Evolutionary conservation across 2,329 filamentous ascomycete species (phyloP).

Genomic region (Cordyceps sp.): DNA sequence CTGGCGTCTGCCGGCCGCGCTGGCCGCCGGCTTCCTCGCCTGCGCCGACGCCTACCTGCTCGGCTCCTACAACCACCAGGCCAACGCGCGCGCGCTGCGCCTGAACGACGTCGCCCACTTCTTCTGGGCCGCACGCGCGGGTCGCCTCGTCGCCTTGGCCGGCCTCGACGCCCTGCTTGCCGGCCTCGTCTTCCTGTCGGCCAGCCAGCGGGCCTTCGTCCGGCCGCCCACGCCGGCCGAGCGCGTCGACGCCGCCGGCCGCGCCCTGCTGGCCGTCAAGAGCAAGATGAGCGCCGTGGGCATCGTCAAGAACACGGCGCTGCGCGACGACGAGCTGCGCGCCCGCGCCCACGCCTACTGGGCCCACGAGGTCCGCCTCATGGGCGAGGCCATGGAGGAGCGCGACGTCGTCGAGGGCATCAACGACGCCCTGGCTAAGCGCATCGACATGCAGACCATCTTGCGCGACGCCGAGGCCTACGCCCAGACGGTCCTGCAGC

Average conservation of each 20-base stretch:
- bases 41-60: slow-evolving; percentile 50
- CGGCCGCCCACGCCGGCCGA: slow-evolving; percentile 43
- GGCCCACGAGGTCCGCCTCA: slow-evolving; percentile 57
- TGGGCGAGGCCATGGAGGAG: slow-evolving; percentile 64
- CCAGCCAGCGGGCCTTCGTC: slow-evolving; percentile 65
- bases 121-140: slow-evolving; percentile 50
- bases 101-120: slow-evolving; percentile 51
- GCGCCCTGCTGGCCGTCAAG: slow-evolving; percentile 39
- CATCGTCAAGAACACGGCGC: slow-evolving; percentile 64
- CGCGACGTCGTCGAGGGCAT: slow-evolving; percentile 57
- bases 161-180: slow-evolving; percentile 47
- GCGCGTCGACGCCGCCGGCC: slow-evolving; percentile 44
- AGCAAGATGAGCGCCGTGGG: slow-evolving; percentile 56
- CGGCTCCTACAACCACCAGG: slow-evolving; percentile 45
- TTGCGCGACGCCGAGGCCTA: slow-evolving; percentile 48
- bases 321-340: slow-evolving; percentile 57
- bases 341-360: slow-evolving; percentile 57
- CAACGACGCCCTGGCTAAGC: slow-evolving; percentile 46
- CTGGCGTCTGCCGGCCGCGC: slow-evolving; percentile 57
- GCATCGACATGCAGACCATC: slow-evolving; percentile 46
- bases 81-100: slow-evolving; percentile 45
- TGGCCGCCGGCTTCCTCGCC: slow-evolving; percentile 41
- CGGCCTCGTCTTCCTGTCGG: slow-evolving; percentile 53
- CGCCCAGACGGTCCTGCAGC: slow-evolving; percentile 25
- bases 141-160: slow-evolving; percentile 48